phyloP scores from a whole-genome alignment of 1,139 yeast species.

The Hansenula sp. region DNA sequence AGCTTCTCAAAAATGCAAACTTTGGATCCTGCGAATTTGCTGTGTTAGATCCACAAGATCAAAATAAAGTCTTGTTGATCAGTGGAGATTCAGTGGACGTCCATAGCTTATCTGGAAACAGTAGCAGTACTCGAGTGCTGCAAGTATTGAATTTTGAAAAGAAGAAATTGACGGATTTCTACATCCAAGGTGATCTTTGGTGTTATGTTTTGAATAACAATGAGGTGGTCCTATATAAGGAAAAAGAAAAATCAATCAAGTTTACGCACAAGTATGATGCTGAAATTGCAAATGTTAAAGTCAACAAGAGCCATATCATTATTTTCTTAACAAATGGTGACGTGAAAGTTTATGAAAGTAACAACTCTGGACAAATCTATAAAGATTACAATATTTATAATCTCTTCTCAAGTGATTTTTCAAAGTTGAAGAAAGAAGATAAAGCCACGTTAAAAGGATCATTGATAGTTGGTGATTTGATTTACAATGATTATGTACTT shows the following conservation, averaged over 20 bases:
- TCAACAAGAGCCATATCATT: background rate
- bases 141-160: too few species aligned
- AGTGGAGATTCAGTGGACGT: too few species aligned
- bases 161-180: too few species aligned
- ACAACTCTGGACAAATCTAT: background rate
- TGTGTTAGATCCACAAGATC: too few species aligned
- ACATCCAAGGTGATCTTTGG: too few species aligned
- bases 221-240: too few species aligned
- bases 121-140: too few species aligned
- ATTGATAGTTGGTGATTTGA: background rate
- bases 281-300: background rate
- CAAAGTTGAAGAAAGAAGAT: background rate
- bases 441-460: background rate
- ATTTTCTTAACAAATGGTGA: background rate
- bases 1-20: too few species aligned
- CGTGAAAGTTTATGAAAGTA: background rate
- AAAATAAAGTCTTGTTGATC: too few species aligned
- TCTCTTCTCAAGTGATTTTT: background rate
- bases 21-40: too few species aligned
- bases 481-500: constrained; percentile 4
- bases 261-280: background rate
- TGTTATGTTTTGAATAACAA: too few species aligned
- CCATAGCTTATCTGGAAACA: too few species aligned
- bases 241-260: background rate
- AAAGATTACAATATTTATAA: background rate